Percentiles rank a stretch among this genome's conserved stretches.
Evolutionary conservation across 805 yeast species (phyloP).

Genomic region (Lipomyces yamadae): DNA sequence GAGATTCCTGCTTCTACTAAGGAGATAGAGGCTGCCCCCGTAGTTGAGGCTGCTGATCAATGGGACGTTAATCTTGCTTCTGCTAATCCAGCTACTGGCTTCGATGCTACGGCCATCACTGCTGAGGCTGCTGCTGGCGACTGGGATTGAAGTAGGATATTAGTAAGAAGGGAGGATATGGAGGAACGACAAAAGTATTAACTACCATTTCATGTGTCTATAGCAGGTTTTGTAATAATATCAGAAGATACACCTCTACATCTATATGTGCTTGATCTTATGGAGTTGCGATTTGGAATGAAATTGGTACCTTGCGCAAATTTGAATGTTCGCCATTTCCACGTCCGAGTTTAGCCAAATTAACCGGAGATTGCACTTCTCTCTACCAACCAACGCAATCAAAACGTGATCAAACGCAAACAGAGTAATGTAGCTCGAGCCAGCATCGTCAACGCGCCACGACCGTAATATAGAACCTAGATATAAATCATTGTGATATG

Average conservation of each 20-base stretch:
- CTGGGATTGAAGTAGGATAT: slow-evolving; percentile 30
- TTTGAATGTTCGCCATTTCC: neutral
- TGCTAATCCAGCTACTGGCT: slow-evolving; percentile 64
- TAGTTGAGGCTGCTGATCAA: slow-evolving; percentile 66
- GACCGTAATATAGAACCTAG: too few relatives aligned
- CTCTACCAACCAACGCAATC: neutral
- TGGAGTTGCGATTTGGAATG: slow-evolving; percentile 1
- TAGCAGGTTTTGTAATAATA: slow-evolving; percentile 1
- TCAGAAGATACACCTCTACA: neutral
- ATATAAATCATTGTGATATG: too few relatives aligned
- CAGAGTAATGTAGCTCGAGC: neutral
- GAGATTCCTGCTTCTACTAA: slow-evolving; percentile 66
- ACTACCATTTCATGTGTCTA: slow-evolving; percentile 4
- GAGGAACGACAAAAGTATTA: slow-evolving; percentile 5
- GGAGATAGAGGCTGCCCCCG: slow-evolving; percentile 69
- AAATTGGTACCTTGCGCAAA: neutral
- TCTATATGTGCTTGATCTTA: neutral
- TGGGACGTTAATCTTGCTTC: slow-evolving; percentile 49
- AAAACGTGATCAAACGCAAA: neutral
- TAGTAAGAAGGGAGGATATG: neutral
- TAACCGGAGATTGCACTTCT: too few relatives aligned
- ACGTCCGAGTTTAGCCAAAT: neutral
- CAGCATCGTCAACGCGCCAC: neutral
- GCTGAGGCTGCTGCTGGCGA: slow-evolving; percentile 39
- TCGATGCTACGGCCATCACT: slow-evolving; percentile 53